Evolutionary conservation across 1,284 basidiomycete species (phyloP).

Genomic region (Sphaerobolus stellatus): DNA sequence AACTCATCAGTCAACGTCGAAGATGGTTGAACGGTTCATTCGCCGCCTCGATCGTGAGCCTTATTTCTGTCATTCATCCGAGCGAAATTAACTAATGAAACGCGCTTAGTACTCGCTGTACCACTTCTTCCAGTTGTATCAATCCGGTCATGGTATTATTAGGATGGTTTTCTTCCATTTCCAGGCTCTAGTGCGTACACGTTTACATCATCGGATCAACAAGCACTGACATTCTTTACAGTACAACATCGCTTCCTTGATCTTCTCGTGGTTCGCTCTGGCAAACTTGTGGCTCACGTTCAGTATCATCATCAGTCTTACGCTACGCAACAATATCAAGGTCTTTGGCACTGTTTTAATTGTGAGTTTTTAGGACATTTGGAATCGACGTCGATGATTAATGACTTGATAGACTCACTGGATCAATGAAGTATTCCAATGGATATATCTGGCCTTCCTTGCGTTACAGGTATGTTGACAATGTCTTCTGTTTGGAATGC

Average conservation of each 20-base stretch:
- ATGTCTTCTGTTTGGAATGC: not conserved
- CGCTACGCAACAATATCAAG: conserved; percentile 63
- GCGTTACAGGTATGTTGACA: conserved; percentile 55
- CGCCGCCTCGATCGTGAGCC: conserved; percentile 81
- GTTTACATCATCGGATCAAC: conserved; percentile 8
- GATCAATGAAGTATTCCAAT: conserved; percentile 82
- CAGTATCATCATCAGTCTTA: conserved; percentile 90
- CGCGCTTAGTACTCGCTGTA: conserved; percentile 95
- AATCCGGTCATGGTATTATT: conserved; percentile 78
- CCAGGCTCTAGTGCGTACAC: conserved; percentile 75
- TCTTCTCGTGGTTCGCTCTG: conserved; percentile 91
- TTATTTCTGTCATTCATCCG: not conserved
- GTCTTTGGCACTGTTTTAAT: conserved; percentile 68
- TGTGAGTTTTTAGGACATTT: conserved; percentile 41
- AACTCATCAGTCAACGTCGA: conserved; percentile 93
- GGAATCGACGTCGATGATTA: not conserved
- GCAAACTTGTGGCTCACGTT: conserved; percentile 97
- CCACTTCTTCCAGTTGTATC: conserved; percentile 91
- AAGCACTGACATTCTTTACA: conserved; percentile 25
- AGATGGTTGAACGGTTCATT: conserved; percentile 98
- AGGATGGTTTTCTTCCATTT: conserved; percentile 94
- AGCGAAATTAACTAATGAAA: conserved; percentile 4
- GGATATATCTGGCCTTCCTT: conserved; percentile 86
- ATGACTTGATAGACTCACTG: conserved; percentile 73
- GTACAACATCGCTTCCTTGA: conserved; percentile 77